phyloP scores from a whole-genome alignment of 176 grass and related monocot genomes.

The Phoenix dactylifera region DNA sequence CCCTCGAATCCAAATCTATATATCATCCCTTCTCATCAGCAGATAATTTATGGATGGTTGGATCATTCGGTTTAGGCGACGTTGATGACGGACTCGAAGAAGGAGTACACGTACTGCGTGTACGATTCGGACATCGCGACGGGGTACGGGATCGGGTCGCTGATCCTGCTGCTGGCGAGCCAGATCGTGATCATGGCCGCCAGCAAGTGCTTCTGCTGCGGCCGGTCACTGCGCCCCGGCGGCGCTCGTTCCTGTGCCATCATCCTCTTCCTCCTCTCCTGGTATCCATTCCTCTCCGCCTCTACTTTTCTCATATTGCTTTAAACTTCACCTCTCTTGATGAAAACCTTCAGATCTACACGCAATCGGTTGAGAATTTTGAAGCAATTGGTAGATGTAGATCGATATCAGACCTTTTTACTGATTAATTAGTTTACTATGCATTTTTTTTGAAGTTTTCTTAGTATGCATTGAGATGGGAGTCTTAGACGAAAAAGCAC shows the following conservation, averaged over 20 bases:
- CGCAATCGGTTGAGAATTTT: too few relatives aligned
- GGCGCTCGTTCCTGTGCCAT: conserved; percentile 43
- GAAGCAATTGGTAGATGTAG: too few relatives aligned
- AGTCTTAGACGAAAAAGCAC: too few relatives aligned
- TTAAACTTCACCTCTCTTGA: too few relatives aligned
- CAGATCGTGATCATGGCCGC: conserved; percentile 46
- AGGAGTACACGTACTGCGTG: conserved; percentile 34
- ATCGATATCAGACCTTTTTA: too few relatives aligned
- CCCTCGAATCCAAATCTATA: background rate
- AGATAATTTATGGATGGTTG: too few relatives aligned
- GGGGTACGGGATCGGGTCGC: conserved; percentile 48
- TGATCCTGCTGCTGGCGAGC: conserved; percentile 45
- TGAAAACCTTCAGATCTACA: too few relatives aligned
- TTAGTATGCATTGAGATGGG: too few relatives aligned
- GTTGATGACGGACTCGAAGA: background rate
- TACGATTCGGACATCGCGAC: conserved; percentile 68
- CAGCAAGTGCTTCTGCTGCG: conserved; percentile 86
- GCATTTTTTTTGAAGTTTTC: too few relatives aligned
- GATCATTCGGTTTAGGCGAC: conserved; percentile 18
- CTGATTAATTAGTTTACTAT: too few relatives aligned
- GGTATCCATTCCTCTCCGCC: background rate
- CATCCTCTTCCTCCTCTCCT: conserved; percentile 16
- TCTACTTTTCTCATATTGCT: too few relatives aligned
- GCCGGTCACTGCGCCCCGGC: conserved; percentile 40
- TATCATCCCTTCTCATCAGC: background rate